Conservation (phyloP, 768 basidiomycete genomes). For the Lactifluus rugatus region DNA sequence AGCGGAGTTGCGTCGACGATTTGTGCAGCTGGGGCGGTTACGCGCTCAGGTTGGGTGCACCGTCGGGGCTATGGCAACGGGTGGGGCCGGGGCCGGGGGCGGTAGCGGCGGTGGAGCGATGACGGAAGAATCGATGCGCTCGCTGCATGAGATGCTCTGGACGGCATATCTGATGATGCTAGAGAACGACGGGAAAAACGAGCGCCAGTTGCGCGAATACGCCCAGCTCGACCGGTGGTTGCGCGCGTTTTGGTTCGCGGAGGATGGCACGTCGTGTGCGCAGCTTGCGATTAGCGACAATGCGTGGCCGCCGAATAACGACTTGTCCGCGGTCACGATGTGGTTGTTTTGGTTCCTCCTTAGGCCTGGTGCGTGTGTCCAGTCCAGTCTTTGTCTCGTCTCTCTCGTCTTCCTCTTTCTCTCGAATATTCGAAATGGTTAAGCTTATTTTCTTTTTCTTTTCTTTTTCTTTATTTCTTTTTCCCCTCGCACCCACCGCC, state of each 20-base stretch:
- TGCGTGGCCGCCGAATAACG: slow-evolving; percentile 48
- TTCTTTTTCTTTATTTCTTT: background rate
- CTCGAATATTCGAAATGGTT: background rate
- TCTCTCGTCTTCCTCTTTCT: background rate
- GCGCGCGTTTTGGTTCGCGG: slow-evolving; percentile 55
- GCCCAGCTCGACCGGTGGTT: slow-evolving; percentile 57
- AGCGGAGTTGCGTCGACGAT: slow-evolving; percentile 57
- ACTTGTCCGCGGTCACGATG: slow-evolving; percentile 52
- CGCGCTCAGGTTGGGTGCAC: slow-evolving; percentile 35
- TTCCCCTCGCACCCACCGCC: background rate
- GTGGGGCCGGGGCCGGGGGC: no score
- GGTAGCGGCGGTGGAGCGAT: background rate
- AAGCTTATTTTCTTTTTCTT: background rate
- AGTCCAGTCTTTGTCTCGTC: no score
- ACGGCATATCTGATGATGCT: slow-evolving; percentile 69
- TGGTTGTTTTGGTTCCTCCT: slow-evolving; percentile 75
- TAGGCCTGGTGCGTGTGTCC: slow-evolving; percentile 39
- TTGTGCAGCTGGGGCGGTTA: slow-evolving; percentile 46
- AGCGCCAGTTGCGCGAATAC: slow-evolving; percentile 58
- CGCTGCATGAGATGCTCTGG: slow-evolving; percentile 45
- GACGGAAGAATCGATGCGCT: slow-evolving; percentile 22
- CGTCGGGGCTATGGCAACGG: slow-evolving; percentile 8
- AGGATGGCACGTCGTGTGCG: slow-evolving; percentile 45
- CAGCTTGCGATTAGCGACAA: slow-evolving; percentile 33
- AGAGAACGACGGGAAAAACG: slow-evolving; percentile 72